These are phyloP conservation scores for Botryosphaeria dothidea DNA, from an alignment of 2,329 filamentous ascomycete species.

Conservation along the genomic window DNA sequence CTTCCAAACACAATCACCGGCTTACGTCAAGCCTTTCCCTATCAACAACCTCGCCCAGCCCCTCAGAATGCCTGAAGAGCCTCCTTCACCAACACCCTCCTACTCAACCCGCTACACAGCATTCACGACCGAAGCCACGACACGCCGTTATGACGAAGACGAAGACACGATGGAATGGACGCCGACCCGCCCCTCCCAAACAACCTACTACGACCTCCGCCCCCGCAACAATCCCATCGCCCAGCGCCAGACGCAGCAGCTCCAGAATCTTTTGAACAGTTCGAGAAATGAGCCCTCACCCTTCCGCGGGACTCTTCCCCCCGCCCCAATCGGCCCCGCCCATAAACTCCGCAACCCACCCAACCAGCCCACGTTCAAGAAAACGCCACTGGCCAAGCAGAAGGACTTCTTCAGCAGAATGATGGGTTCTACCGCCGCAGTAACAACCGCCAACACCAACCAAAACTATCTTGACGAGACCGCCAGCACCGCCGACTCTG, in stretches of 20 bases:
- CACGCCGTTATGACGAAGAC: constrained; percentile 24
- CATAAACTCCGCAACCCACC: constrained; percentile 63
- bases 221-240: neutral
- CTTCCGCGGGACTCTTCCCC: constrained; percentile 71
- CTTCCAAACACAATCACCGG: constrained; percentile 37
- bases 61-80: constrained; percentile 22
- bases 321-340: constrained; percentile 67
- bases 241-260: constrained; percentile 16
- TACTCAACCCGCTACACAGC: constrained; percentile 27
- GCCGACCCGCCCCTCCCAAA: constrained; percentile 52
- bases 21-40: constrained; percentile 43
- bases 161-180: constrained; percentile 74
- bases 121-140: constrained; percentile 17
- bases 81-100: constrained; percentile 34
- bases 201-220: constrained; percentile 15
- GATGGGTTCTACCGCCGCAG: neutral
- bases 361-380: constrained; percentile 51
- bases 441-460: neutral
- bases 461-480: neutral
- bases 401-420: constrained; percentile 54
- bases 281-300: constrained; percentile 47
- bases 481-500: neutral
- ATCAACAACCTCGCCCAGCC: constrained; percentile 33
- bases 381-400: constrained; percentile 47
- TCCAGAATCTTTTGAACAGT: constrained; percentile 26